These are phyloP conservation scores for Globisporangium cederbergense DNA, from an alignment of 352 stramenopile genomes.

Conservation along the genomic window DNA sequence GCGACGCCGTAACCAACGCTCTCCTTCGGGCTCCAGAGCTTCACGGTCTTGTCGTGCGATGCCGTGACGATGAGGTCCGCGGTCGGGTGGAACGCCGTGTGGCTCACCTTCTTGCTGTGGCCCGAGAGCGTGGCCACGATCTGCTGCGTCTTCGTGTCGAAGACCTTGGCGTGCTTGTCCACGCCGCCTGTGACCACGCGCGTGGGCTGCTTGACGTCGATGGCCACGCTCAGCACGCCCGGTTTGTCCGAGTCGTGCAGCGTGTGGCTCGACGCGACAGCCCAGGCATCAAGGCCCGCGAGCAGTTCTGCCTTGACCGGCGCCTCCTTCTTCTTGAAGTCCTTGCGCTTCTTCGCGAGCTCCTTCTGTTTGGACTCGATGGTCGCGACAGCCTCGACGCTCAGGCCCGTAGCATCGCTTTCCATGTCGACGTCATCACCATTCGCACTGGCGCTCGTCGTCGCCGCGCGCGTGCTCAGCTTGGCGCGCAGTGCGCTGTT, in stretches of 20 bases:
- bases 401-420: slow-evolving; percentile 17
- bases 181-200: slow-evolving; percentile 69
- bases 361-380: slow-evolving; percentile 70
- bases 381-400: slow-evolving; percentile 40
- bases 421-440: slow-evolving; percentile 57
- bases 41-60: slow-evolving; percentile 80
- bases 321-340: slow-evolving; percentile 69
- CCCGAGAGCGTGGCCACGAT: slow-evolving; percentile 71
- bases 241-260: slow-evolving; percentile 73
- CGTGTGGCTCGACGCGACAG: slow-evolving; percentile 50
- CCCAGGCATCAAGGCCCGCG: slow-evolving; percentile 27
- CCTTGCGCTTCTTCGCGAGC: slow-evolving; percentile 65
- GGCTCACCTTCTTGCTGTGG: slow-evolving; percentile 84
- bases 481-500: slow-evolving; percentile 51
- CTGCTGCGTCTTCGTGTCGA: slow-evolving; percentile 69
- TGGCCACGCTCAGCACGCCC: slow-evolving; percentile 53
- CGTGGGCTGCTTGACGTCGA: slow-evolving; percentile 46
- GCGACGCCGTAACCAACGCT: slow-evolving; percentile 39
- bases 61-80: slow-evolving; percentile 67
- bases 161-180: slow-evolving; percentile 84
- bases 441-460: slow-evolving; percentile 14
- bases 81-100: slow-evolving; percentile 70
- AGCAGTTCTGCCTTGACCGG: slow-evolving; percentile 42
- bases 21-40: slow-evolving; percentile 61
- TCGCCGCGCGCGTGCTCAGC: slow-evolving; percentile 16